Percentiles rank a stretch among this genome's conserved stretches.
These are phyloP conservation scores for Metschnikowia lachancei DNA, from an alignment of 805 yeast genomes.

Conservation along the genomic window DNA sequence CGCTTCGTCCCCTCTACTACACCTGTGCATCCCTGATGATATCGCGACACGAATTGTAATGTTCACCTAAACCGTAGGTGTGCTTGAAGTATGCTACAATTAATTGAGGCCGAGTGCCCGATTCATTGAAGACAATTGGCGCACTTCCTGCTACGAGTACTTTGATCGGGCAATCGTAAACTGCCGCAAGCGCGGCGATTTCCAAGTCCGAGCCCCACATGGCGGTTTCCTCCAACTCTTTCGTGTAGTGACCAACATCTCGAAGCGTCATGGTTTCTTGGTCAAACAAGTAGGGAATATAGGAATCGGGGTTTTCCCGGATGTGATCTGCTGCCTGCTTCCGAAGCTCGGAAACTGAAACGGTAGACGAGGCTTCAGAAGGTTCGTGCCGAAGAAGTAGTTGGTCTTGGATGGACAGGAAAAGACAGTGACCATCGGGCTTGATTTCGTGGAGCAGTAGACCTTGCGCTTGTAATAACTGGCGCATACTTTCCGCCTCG, in stretches of 20 bases:
- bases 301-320: slow-evolving; percentile 61
- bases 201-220: slow-evolving; percentile 98
- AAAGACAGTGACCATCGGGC: slow-evolving; percentile 94
- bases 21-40: slow-evolving; percentile 5
- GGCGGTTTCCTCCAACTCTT: slow-evolving; percentile 68
- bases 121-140: slow-evolving; percentile 60
- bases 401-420: slow-evolving; percentile 83
- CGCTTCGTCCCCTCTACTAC: background rate
- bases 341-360: slow-evolving; percentile 55
- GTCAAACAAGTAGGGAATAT: slow-evolving; percentile 78
- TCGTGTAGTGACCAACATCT: slow-evolving; percentile 66
- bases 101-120: slow-evolving; percentile 51
- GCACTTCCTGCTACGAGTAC: slow-evolving; percentile 78
- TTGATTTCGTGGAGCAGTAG: slow-evolving; percentile 64
- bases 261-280: slow-evolving; percentile 64
- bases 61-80: slow-evolving; percentile 89
- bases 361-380: slow-evolving; percentile 10
- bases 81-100: slow-evolving; percentile 81
- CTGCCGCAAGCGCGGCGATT: slow-evolving; percentile 72
- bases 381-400: slow-evolving; percentile 50
- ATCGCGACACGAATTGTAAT: slow-evolving; percentile 67
- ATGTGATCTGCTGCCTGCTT: slow-evolving; percentile 65
- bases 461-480: slow-evolving; percentile 47
- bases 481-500: slow-evolving; percentile 65
- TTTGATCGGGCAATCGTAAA: slow-evolving; percentile 70